Evolutionary conservation across 805 yeast genomes (phyloP).

Genomic region (Saturnispora quitensis): DNA sequence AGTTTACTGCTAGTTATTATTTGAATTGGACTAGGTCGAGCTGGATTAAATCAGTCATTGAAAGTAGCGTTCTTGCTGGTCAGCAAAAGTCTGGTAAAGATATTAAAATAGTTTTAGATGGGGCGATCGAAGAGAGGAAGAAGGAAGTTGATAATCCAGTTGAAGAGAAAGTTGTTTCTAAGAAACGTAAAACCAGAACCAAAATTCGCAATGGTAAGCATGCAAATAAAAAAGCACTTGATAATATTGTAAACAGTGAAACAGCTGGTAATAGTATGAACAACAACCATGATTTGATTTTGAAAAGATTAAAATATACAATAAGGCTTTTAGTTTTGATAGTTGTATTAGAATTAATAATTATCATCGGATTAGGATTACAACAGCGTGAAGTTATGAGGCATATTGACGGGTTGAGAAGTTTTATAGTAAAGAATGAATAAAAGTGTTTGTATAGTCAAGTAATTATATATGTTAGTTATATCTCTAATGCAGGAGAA

Average conservation of each 20-base stretch:
- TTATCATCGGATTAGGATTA: background rate
- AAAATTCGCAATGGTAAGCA: background rate
- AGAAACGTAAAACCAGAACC: background rate
- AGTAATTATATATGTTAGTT: background rate
- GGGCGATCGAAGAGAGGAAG: conserved; percentile 13
- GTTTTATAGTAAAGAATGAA: background rate
- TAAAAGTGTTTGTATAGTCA: background rate
- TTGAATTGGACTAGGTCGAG: conserved; percentile 86
- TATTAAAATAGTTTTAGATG: conserved; percentile 24
- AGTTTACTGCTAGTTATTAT: conserved; percentile 55
- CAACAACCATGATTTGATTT: background rate
- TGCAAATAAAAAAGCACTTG: background rate
- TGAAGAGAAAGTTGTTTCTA: background rate
- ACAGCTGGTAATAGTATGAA: background rate
- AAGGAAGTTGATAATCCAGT: conserved; percentile 1
- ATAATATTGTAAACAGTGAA: background rate
- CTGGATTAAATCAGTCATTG: conserved; percentile 88
- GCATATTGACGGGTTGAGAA: background rate
- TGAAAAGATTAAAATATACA: background rate
- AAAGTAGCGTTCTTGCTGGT: conserved; percentile 74
- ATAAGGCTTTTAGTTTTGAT: background rate
- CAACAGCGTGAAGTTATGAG: background rate
- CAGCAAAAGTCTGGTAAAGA: conserved; percentile 52
- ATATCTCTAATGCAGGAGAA: background rate
- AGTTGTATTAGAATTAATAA: background rate